Evolutionary conservation across 768 basidiomycete genomes (phyloP).

Genomic region (Harrya chromipes): DNA sequence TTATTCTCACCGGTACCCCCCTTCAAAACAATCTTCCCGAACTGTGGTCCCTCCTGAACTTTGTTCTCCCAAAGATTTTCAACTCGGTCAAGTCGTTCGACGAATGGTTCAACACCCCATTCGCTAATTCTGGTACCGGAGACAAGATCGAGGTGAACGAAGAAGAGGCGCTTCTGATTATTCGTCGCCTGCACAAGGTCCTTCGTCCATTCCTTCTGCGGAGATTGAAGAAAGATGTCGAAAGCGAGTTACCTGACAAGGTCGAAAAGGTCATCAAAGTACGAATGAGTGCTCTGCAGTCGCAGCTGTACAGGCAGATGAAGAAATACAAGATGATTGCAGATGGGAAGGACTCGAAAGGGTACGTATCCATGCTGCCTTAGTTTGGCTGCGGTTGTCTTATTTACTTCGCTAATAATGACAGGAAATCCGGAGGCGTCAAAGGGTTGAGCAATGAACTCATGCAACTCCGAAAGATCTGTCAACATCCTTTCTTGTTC

Average conservation of each 20-base stretch:
- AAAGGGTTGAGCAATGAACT: constrained; percentile 92
- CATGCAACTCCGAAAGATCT: constrained; percentile 98
- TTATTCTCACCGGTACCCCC: constrained; percentile 94
- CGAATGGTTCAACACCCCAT: constrained; percentile 99
- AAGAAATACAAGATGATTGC: constrained; percentile 98
- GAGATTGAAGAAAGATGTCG: constrained; percentile 94
- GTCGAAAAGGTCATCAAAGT: constrained; percentile 98
- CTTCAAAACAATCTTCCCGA: constrained; percentile 97
- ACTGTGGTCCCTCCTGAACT: constrained; percentile 93
- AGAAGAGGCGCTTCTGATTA: constrained; percentile 98
- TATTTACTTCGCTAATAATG: constrained; percentile 2
- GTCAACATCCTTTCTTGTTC: constrained; percentile 96
- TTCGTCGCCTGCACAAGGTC: constrained; percentile 94
- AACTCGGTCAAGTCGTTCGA: constrained; percentile 99
- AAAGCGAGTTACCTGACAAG: constrained; percentile 93
- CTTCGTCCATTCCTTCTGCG: constrained; percentile 91
- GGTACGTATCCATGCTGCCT: constrained; percentile 43
- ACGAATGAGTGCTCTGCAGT: constrained; percentile 89
- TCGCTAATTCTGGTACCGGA: constrained; percentile 95
- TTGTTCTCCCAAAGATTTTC: constrained; percentile 92
- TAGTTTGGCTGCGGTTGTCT: neutral
- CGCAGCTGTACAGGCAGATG: constrained; percentile 94
- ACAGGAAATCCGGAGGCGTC: constrained; percentile 70
- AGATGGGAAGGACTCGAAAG: constrained; percentile 70
- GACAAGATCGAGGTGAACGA: constrained; percentile 99